Evolutionary conservation across 192 early-diverging fungal species (phyloP).

Genomic region (Rhizoclosmatium globosum): DNA sequence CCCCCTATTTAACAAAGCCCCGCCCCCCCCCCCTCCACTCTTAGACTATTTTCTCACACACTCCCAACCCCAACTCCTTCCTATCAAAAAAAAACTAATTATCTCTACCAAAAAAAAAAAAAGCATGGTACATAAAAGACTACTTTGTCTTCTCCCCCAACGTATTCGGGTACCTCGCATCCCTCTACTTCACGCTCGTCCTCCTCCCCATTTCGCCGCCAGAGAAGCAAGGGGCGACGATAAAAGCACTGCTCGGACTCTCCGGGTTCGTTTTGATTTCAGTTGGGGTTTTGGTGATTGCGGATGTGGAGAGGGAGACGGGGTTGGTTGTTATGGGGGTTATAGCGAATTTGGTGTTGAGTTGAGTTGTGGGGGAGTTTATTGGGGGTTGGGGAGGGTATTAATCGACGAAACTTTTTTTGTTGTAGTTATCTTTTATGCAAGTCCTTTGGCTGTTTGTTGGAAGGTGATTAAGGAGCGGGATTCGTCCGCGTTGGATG

Average conservation of each 20-base stretch:
- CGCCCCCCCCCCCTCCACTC: no score
- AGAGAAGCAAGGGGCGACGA: neutral
- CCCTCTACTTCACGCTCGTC: neutral
- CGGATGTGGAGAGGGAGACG: neutral
- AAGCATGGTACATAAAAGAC: constrained; percentile 9
- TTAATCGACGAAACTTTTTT: neutral
- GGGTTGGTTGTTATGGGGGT: constrained; percentile 5
- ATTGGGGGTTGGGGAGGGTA: neutral
- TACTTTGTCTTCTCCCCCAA: constrained; percentile 22
- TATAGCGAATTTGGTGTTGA: neutral
- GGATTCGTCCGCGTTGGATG: neutral
- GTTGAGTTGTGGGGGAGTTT: neutral
- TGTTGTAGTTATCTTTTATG: constrained; percentile 16
- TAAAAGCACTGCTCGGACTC: neutral
- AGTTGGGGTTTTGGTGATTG: neutral
- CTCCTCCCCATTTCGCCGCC: neutral
- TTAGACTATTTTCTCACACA: neutral
- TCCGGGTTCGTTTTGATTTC: neutral
- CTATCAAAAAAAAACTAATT: no score
- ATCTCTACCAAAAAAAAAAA: neutral
- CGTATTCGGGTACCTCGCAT: neutral
- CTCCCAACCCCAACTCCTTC: no score
- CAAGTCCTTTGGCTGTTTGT: constrained; percentile 9
- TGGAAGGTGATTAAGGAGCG: neutral
- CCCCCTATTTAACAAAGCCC: no score